These are phyloP conservation scores for Apiotrichum domesticum DNA, from an alignment of 1,284 basidiomycete genomes.

Conservation along the genomic window DNA sequence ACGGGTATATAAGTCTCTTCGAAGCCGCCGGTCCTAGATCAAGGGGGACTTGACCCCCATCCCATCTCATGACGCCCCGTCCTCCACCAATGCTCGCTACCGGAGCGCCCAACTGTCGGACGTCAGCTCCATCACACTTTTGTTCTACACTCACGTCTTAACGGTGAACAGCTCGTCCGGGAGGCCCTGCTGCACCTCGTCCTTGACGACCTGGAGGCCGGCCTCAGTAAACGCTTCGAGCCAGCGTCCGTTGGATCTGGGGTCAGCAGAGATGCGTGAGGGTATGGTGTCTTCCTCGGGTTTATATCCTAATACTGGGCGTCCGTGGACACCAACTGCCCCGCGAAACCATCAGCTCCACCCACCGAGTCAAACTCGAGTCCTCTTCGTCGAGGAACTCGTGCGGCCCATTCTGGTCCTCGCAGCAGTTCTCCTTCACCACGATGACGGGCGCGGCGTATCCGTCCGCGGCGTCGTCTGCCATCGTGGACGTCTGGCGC, in stretches of 20 bases:
- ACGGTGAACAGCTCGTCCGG: constrained; percentile 72
- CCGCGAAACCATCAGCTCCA: neutral
- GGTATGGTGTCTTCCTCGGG: no score
- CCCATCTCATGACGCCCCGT: neutral
- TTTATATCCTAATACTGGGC: no score
- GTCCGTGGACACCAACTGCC: no score
- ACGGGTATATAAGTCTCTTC: no score
- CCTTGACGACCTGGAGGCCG: constrained; percentile 60
- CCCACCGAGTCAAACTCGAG: constrained; percentile 75
- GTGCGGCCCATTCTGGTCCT: constrained; percentile 51
- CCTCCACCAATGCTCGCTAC: neutral
- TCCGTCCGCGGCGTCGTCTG: constrained; percentile 1
- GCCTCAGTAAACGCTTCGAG: constrained; percentile 64
- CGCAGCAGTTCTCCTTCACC: constrained; percentile 87
- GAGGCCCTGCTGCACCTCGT: constrained; percentile 64
- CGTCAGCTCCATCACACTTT: constrained; percentile 4
- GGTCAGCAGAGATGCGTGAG: constrained; percentile 2
- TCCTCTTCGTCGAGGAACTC: constrained; percentile 77
- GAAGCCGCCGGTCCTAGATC: neutral
- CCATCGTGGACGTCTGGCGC: constrained; percentile 11
- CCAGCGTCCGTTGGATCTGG: constrained; percentile 76
- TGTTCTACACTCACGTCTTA: constrained; percentile 61
- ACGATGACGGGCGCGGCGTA: constrained; percentile 56
- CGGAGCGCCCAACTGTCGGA: constrained; percentile 22
- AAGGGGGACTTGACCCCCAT: no score